A percentile compares a stretch with the other conserved stretches of the same genome.
Evolutionary conservation across 2,329 filamentous ascomycete species (phyloP).

Genomic region (Botrytis medusae): DNA sequence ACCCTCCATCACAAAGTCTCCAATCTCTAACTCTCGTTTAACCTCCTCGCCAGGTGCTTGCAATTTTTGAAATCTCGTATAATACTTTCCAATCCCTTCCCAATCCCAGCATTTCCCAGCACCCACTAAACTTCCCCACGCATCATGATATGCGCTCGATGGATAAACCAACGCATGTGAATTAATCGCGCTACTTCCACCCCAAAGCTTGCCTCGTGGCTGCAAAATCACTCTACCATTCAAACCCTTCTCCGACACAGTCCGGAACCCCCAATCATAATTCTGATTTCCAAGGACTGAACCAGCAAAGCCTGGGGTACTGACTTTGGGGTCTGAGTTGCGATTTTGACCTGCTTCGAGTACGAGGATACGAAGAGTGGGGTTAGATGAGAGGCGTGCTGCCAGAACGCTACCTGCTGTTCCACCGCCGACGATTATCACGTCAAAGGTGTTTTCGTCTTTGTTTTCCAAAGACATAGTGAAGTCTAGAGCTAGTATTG

Average conservation of each 20-base stretch:
- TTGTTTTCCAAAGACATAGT: not conserved
- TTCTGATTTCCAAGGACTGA: not conserved
- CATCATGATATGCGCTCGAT: not conserved
- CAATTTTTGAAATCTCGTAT: not conserved
- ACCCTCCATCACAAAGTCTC: not conserved
- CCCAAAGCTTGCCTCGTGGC: not conserved
- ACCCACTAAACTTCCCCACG: not conserved
- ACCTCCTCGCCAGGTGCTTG: not conserved
- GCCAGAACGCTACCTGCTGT: not conserved
- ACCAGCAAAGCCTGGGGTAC: not conserved
- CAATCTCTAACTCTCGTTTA: not conserved
- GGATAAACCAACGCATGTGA: not conserved
- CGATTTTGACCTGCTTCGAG: not conserved
- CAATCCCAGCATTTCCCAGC: not conserved
- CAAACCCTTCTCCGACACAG: not conserved
- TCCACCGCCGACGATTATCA: not conserved
- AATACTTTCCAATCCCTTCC: not conserved
- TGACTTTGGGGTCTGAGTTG: not conserved
- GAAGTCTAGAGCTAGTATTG: not conserved
- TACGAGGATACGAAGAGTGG: not conserved
- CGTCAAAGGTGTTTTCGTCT: not conserved
- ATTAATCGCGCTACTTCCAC: not conserved
- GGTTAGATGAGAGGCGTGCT: not conserved
- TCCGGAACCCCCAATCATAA: not conserved
- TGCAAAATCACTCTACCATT: not conserved